Percentiles rank a stretch among this genome's conserved stretches.
phyloP scores from a whole-genome alignment of 257 asterid species.

The Linderniella brevidens region DNA sequence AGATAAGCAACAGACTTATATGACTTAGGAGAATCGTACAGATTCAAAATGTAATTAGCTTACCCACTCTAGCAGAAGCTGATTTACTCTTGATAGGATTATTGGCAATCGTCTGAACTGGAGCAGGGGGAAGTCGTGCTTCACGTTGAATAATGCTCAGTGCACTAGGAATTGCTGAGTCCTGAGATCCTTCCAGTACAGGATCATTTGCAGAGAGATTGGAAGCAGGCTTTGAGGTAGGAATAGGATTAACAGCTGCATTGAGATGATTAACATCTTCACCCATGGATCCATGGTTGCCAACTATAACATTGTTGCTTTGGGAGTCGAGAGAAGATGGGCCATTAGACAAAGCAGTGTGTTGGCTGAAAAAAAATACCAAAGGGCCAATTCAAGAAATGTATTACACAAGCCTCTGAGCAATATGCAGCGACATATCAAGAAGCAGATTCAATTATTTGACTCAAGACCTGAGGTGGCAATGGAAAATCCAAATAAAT shows the following conservation, averaged over 20 bases:
- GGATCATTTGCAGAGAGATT: slow-evolving; percentile 36
- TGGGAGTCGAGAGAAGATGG: slow-evolving; percentile 26
- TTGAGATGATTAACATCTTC: slow-evolving; percentile 10
- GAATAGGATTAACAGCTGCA: slow-evolving; percentile 2
- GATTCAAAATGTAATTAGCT: slow-evolving; percentile 10
- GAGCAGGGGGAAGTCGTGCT: slow-evolving; percentile 19
- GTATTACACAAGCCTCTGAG: too few species aligned
- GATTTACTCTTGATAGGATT: slow-evolving; percentile 22
- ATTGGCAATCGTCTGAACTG: slow-evolving; percentile 17
- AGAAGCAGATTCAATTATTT: background rate
- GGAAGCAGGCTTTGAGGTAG: slow-evolving; percentile 24
- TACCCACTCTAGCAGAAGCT: slow-evolving; percentile 23
- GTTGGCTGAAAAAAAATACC: slow-evolving; percentile 38
- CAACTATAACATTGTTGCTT: slow-evolving; percentile 19
- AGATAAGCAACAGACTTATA: too few species aligned
- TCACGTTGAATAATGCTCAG: slow-evolving; percentile 22
- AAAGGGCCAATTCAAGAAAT: slow-evolving; percentile 7
- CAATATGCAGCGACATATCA: slow-evolving; percentile 4
- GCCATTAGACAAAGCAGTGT: slow-evolving; percentile 26
- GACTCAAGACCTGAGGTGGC: too few species aligned
- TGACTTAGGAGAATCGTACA: too few species aligned
- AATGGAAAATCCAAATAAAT: too few species aligned
- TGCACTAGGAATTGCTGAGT: slow-evolving; percentile 18
- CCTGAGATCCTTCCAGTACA: too few species aligned
- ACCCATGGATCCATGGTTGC: slow-evolving; percentile 15